phyloP scores from a whole-genome alignment of 1,284 basidiomycete genomes.

The Ustilago tritici region DNA sequence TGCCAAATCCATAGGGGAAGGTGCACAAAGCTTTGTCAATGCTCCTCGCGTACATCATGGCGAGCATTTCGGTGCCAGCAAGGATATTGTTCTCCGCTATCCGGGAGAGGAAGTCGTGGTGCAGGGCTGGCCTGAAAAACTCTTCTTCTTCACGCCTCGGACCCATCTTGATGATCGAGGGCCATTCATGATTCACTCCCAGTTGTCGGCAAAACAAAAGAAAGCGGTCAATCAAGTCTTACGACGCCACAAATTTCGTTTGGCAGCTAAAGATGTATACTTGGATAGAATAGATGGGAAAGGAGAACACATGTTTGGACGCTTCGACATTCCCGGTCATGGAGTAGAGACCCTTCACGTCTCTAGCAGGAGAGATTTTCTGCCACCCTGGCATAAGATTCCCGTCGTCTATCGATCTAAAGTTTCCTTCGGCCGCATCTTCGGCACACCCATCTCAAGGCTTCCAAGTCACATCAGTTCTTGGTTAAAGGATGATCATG shows the following conservation, averaged over 20 bases:
- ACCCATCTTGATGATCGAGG: too few species aligned
- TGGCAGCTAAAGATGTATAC: too few species aligned
- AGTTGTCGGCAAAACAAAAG: too few species aligned
- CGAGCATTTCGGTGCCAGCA: background rate
- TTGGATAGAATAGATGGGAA: rapidly evolving
- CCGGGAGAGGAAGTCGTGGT: background rate
- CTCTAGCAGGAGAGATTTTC: background rate
- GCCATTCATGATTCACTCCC: too few species aligned
- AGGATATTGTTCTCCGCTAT: background rate
- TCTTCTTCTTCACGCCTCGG: too few species aligned
- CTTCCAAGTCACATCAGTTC: background rate
- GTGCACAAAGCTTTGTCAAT: background rate
- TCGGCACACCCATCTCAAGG: background rate
- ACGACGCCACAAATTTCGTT: background rate
- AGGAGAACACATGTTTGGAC: background rate
- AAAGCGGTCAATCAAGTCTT: background rate
- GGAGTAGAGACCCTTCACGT: background rate
- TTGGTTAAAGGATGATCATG: background rate
- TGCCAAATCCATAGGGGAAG: background rate
- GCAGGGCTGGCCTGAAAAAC: too few species aligned
- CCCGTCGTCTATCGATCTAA: background rate
- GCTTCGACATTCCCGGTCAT: background rate
- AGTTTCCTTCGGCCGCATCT: background rate
- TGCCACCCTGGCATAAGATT: background rate
- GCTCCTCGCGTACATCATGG: background rate